A percentile compares a stretch with the other conserved stretches of the same genome.
These are phyloP conservation scores for Gonapodya sp. DNA, from an alignment of 192 early-diverging fungal species.

Conservation along the genomic window DNA sequence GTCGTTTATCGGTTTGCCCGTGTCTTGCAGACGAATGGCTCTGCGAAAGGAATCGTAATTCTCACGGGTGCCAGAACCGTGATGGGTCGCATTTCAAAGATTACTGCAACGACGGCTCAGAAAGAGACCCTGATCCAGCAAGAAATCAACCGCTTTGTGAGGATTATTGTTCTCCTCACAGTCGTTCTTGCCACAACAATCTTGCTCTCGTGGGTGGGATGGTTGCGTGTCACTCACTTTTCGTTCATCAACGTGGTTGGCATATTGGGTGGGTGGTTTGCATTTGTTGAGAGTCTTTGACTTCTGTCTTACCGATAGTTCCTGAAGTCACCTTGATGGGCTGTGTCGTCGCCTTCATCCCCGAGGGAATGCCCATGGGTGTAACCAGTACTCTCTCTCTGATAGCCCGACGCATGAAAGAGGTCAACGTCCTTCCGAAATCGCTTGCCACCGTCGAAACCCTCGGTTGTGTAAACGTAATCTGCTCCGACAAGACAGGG, in stretches of 20 bases:
- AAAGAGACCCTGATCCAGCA: slow-evolving; percentile 44
- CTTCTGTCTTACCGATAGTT: neutral
- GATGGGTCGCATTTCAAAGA: slow-evolving; percentile 62
- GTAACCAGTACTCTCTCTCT: slow-evolving; percentile 67
- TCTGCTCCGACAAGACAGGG: slow-evolving; percentile 86
- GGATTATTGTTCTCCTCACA: slow-evolving; percentile 52
- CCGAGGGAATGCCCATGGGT: slow-evolving; percentile 63
- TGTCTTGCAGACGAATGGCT: slow-evolving; percentile 55
- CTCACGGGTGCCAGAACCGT: slow-evolving; percentile 65
- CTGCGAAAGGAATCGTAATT: slow-evolving; percentile 62
- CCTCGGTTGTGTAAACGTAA: slow-evolving; percentile 64
- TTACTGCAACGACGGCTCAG: slow-evolving; percentile 32
- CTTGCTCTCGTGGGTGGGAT: slow-evolving; percentile 40
- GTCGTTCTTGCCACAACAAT: slow-evolving; percentile 35
- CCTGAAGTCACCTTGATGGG: neutral
- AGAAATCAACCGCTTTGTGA: slow-evolving; percentile 57
- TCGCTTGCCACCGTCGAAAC: slow-evolving; percentile 82
- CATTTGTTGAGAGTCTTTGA: slow-evolving; percentile 49
- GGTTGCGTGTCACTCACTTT: slow-evolving; percentile 44
- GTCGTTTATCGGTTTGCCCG: neutral
- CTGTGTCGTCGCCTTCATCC: neutral
- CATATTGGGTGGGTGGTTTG: slow-evolving; percentile 37
- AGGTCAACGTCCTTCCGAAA: slow-evolving; percentile 63
- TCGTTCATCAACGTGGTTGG: slow-evolving; percentile 35
- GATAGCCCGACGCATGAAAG: slow-evolving; percentile 66